Conservation (phyloP, 805 yeast species). For the Nadsonia fulvescens region DNA sequence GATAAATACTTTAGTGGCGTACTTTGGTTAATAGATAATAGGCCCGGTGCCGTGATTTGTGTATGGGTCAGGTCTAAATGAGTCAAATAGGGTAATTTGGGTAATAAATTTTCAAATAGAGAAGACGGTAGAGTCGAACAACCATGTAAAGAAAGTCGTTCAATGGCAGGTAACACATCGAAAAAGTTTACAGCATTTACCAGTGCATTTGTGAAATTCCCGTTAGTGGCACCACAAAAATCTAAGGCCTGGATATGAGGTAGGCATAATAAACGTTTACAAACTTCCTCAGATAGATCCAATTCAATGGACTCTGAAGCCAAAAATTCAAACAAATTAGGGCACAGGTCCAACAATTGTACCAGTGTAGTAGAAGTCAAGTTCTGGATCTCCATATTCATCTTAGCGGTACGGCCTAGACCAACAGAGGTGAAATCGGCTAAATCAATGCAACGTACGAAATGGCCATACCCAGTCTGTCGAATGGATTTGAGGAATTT, state of each 20-base stretch:
- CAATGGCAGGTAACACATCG: conserved; percentile 13
- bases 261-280: conserved; percentile 37
- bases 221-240: conserved; percentile 73
- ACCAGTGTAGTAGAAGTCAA: conserved; percentile 59
- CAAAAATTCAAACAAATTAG: conserved; percentile 58
- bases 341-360: conserved; percentile 38
- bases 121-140: conserved; percentile 57
- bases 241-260: conserved; percentile 52
- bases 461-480: conserved; percentile 27
- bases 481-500: conserved; percentile 41
- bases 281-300: conserved; percentile 48
- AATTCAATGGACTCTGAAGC: conserved; percentile 75
- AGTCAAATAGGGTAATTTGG: conserved; percentile 35
- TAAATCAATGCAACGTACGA: conserved; percentile 65
- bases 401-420: conserved; percentile 69
- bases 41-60: conserved; percentile 44
- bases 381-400: conserved; percentile 86
- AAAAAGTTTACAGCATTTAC: conserved; percentile 8
- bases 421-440: conserved; percentile 82
- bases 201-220: conserved; percentile 3
- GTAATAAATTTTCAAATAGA: conserved; percentile 38
- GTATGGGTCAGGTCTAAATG: conserved; percentile 73
- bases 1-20: conserved; percentile 61
- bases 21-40: conserved; percentile 35
- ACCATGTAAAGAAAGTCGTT: conserved; percentile 63